Evolutionary conservation across 2,329 filamentous ascomycete species (phyloP).

Genomic region (Plectosphaerella cucumerina): DNA sequence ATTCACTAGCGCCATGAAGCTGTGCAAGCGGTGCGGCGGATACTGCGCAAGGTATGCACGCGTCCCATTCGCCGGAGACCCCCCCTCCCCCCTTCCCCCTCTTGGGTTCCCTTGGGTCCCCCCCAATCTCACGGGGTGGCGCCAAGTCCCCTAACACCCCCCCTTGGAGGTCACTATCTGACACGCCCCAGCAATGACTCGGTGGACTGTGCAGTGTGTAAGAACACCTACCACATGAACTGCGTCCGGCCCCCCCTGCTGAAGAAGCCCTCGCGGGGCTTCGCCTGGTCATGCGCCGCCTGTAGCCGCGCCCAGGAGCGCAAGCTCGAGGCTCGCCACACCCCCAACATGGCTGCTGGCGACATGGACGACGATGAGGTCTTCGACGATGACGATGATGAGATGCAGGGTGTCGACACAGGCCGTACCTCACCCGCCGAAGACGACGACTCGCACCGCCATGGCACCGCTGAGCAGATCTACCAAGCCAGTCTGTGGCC

Average conservation of each 20-base stretch:
- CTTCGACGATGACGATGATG: slow-evolving; percentile 69
- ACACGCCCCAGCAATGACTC: slow-evolving; percentile 69
- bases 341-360: slow-evolving; percentile 68
- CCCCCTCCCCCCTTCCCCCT: slow-evolving; percentile 2
- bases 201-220: slow-evolving; percentile 93
- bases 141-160: neutral
- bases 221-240: slow-evolving; percentile 96
- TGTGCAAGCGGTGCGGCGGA: slow-evolving; percentile 85
- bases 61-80: slow-evolving; percentile 4
- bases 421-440: slow-evolving; percentile 61
- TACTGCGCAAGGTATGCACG: slow-evolving; percentile 80
- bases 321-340: slow-evolving; percentile 85
- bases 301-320: slow-evolving; percentile 95
- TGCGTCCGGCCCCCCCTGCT: slow-evolving; percentile 88
- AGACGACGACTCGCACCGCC: slow-evolving; percentile 50
- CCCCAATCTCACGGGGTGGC: slow-evolving; percentile 2
- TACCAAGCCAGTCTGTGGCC: slow-evolving; percentile 94
- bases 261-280: slow-evolving; percentile 95
- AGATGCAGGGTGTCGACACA: slow-evolving; percentile 50
- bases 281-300: slow-evolving; percentile 95
- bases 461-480: slow-evolving; percentile 77
- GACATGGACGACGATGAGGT: slow-evolving; percentile 62
- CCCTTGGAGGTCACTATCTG: neutral
- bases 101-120: too few species aligned
- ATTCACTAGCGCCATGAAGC: slow-evolving; percentile 91